These are phyloP conservation scores for Fusarium sp. DNA, from an alignment of 2,329 filamentous ascomycete genomes.

Conservation along the genomic window DNA sequence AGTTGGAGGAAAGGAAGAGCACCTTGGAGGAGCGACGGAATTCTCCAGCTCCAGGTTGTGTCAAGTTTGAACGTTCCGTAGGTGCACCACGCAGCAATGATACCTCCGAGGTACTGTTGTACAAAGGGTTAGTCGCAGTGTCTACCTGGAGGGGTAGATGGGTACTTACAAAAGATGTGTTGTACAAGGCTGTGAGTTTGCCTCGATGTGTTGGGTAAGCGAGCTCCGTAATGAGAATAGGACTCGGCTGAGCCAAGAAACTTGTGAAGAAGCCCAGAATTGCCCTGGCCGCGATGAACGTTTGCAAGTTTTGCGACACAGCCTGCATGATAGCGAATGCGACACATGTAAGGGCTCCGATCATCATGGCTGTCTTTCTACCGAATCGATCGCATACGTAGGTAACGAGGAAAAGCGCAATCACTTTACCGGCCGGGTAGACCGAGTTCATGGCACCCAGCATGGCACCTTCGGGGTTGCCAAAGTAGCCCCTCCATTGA, in stretches of 20 bases:
- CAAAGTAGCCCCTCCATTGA: conserved; percentile 60
- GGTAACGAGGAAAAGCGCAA: conserved; percentile 56
- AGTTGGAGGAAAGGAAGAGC: conserved; percentile 45
- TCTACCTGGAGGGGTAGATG: rapidly evolving
- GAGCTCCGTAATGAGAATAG: conserved; percentile 55
- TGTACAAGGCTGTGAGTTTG: conserved; percentile 54
- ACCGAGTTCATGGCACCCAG: conserved; percentile 58
- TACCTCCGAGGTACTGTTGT: conserved; percentile 49
- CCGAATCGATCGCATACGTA: conserved; percentile 59
- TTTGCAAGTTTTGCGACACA: conserved; percentile 44
- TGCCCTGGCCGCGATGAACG: conserved; percentile 52
- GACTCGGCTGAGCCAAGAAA: conserved; percentile 53
- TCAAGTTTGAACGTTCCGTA: conserved; percentile 49
- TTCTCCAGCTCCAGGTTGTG: conserved; percentile 48
- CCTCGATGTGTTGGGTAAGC: conserved; percentile 55
- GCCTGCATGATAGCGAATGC: conserved; percentile 54
- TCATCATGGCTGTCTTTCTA: conserved; percentile 56
- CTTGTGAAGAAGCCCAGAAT: conserved; percentile 54
- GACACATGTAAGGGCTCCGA: conserved; percentile 54
- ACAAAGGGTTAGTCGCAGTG: neutral
- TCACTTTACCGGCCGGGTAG: conserved; percentile 58
- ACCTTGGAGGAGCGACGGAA: conserved; percentile 50
- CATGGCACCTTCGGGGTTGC: conserved; percentile 54
- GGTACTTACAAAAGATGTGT: conserved; percentile 50
- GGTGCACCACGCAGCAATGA: conserved; percentile 51